Percentiles rank a stretch among this genome's conserved stretches.
Evolutionary conservation across 345 rosid genomes (phyloP).

Genomic region (Cardamine resedifolia): DNA sequence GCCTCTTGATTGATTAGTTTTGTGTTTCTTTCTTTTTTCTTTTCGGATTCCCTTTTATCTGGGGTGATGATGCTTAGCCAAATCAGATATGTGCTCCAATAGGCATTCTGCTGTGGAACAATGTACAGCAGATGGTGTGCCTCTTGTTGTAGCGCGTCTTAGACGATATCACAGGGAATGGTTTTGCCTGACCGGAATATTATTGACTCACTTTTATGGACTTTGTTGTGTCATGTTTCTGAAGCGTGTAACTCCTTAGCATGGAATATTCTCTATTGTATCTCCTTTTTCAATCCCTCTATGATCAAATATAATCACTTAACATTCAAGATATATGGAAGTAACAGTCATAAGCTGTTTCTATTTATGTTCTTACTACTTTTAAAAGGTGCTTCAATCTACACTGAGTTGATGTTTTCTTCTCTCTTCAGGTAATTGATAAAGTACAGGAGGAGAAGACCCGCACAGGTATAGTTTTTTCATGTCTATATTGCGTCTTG

Average conservation of each 20-base stretch:
- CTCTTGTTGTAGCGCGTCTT: slow-evolving; percentile 37
- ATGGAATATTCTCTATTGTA: neutral
- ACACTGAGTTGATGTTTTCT: neutral
- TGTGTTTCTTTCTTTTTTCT: neutral
- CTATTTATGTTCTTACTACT: neutral
- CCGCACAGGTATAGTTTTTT: too few relatives aligned
- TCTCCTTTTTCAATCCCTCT: neutral
- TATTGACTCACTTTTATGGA: neutral
- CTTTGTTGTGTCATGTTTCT: neutral
- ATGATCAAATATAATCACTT: neutral
- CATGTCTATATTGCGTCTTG: neutral
- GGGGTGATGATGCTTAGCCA: slow-evolving; percentile 45
- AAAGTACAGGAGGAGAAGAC: slow-evolving; percentile 41
- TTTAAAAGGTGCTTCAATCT: neutral
- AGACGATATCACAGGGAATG: slow-evolving; percentile 41
- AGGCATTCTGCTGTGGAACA: neutral
- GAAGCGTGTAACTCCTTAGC: neutral
- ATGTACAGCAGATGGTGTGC: neutral
- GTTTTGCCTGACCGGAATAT: slow-evolving; percentile 40
- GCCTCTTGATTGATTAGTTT: neutral
- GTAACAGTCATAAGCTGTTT: neutral
- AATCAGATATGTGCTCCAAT: slow-evolving; percentile 42
- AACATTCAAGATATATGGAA: neutral
- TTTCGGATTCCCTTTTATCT: neutral
- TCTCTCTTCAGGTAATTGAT: slow-evolving; percentile 36